A percentile compares a stretch with the other conserved stretches of the same genome.
phyloP scores from a whole-genome alignment of 768 basidiomycete species.

The Lactarius sp. region DNA sequence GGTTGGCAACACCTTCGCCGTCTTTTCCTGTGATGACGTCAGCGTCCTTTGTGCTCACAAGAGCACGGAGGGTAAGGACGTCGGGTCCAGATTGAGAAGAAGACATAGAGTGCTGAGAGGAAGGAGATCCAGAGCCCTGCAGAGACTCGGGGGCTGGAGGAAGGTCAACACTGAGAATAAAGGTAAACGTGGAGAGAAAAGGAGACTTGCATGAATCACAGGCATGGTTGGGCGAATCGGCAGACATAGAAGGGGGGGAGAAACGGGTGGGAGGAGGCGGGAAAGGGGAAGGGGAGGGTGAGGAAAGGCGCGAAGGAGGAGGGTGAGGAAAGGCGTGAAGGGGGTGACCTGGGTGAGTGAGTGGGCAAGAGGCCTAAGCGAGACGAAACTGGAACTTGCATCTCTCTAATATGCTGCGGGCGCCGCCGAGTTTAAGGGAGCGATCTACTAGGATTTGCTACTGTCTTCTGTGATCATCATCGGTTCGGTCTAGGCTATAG shows the following conservation, averaged over 20 bases:
- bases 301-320: constrained; percentile 11
- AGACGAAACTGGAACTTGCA: neutral
- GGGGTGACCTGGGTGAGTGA: no score
- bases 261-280: constrained; percentile 30
- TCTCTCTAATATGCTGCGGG: neutral
- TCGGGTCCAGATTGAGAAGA: constrained; percentile 67
- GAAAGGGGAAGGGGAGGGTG: constrained; percentile 26
- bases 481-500: no score
- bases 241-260: constrained; percentile 47
- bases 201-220: constrained; percentile 44
- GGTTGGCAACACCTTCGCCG: constrained; percentile 95
- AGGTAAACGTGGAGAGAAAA: constrained; percentile 24
- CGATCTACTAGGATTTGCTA: neutral
- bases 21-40: constrained; percentile 96
- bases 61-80: constrained; percentile 83
- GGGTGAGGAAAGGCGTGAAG: constrained; percentile 8
- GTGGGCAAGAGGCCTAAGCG: no score
- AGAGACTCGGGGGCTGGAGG: constrained; percentile 35
- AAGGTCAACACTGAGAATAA: constrained; percentile 26
- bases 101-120: constrained; percentile 65
- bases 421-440: neutral
- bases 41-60: constrained; percentile 95
- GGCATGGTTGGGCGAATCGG: constrained; percentile 52
- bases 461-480: no score
- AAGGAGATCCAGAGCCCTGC: constrained; percentile 24